Evolutionary conservation across 2,329 filamentous ascomycete species (phyloP), one percentile per base, ranked within the genome.

Genomic region (Akanthomyces muscarius): DNA sequence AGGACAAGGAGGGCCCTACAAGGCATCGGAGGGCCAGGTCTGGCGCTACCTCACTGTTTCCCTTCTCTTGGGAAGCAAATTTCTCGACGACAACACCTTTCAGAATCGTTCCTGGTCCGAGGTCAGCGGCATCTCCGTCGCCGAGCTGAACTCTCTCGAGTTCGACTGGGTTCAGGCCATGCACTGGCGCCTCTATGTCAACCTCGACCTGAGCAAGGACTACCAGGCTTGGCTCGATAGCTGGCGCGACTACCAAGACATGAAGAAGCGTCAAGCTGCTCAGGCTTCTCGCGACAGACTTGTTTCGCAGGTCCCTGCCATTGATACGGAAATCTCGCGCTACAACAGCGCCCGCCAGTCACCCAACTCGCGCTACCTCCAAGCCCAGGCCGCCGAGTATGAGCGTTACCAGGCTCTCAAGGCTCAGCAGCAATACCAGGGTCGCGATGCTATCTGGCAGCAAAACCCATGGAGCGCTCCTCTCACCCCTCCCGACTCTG

Each of bases 31-130:
- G 69, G 89, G 89, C 50, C 88, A 95, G 72, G 84, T 96, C 61
- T 96, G 94, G 83, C 89, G 92, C 65, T 89, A 96, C 79, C 83
- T 97, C 67, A 96, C 92, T 7, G 89, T 94, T 44, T 87, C 90
- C 8, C 80, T 97, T 63, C 84, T 97, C 58, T 82, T 97, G 60
- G 93, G 92, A 65, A 96, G 92, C 86, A 97, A 97, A 79, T 97
- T 97, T 71, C 81, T 97, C 68, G 93, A 97, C 71, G 93, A 97
- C 81, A 97, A 97, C 78, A 97, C 93, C 6, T 97, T 97, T 77
- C 93, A 97, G 82, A 97, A 97, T 78, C 89, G 91, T 62, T 97
- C 93, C 1, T 97, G 93, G 93, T 91, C 93, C 5, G 93, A 97
- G 73, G 93, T 97, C 59, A 97, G 92, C 76, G 91, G 91, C 65